A percentile compares a stretch with the other conserved stretches of the same genome.
Conservation (phyloP, 1,284 basidiomycete genomes). For the Cutaneotrichosporon curvatum region DNA sequence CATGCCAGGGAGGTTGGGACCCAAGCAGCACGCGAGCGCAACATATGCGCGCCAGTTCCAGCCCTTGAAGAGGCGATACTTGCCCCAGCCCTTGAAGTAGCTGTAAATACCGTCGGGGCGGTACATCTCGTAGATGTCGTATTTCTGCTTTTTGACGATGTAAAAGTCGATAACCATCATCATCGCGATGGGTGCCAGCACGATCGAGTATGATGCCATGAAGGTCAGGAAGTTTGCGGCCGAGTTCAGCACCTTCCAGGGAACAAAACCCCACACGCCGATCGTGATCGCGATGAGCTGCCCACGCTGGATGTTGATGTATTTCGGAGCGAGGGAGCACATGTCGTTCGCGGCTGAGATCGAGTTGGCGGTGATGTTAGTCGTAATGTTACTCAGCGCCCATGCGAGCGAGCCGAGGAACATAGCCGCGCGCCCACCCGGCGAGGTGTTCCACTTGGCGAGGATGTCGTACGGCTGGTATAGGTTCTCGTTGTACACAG, state of each 20-base stretch:
- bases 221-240: constrained; percentile 42
- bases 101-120: constrained; percentile 42
- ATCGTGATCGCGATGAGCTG: constrained; percentile 66
- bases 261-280: constrained; percentile 56
- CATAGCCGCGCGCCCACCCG: constrained; percentile 52
- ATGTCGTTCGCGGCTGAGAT: constrained; percentile 72
- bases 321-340: constrained; percentile 52
- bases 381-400: constrained; percentile 61
- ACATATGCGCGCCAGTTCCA: constrained; percentile 40
- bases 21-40: constrained; percentile 31
- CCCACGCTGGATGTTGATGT: constrained; percentile 67
- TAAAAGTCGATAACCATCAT: constrained; percentile 43
- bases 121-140: constrained; percentile 42
- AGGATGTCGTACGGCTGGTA: constrained; percentile 29
- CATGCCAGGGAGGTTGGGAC: constrained; percentile 41
- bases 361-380: constrained; percentile 63
- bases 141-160: constrained; percentile 25
- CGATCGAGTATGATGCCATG: constrained; percentile 41
- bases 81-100: constrained; percentile 36
- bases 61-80: constrained; percentile 35
- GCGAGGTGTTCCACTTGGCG: constrained; percentile 14
- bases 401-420: constrained; percentile 70
- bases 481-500: constrained; percentile 52
- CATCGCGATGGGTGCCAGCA: constrained; percentile 36
- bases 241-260: constrained; percentile 40